Evolutionary conservation across 1,284 basidiomycete species (phyloP).

Genomic region (Ustilago loliicola): DNA sequence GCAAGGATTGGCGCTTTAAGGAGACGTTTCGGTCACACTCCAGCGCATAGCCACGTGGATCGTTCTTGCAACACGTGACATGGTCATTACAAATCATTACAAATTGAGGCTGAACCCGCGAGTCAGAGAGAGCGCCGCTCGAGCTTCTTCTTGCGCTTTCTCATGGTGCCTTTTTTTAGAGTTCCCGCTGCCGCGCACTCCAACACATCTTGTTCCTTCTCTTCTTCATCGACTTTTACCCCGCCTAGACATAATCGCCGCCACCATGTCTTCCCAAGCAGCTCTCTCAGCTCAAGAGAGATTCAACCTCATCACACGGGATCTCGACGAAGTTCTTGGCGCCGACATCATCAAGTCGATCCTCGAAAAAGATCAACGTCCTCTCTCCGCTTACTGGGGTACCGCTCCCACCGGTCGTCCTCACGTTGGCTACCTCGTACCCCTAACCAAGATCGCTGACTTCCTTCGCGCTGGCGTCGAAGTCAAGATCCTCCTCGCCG

Average conservation of each 20-base stretch:
- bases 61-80: not conserved
- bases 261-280: slow-evolving; percentile 39
- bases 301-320: slow-evolving; percentile 86
- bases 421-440: slow-evolving; percentile 96
- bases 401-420: slow-evolving; percentile 92
- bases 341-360: slow-evolving; percentile 86
- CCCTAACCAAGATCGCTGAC: slow-evolving; percentile 95
- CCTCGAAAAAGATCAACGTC: slow-evolving; percentile 76
- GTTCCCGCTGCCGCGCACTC: not conserved
- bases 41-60: not conserved
- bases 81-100: slow-evolving; percentile 12
- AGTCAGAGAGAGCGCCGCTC: slow-evolving; percentile 21
- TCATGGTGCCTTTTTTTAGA: not conserved
- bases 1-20: not conserved
- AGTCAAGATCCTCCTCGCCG: slow-evolving; percentile 91
- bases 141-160: slow-evolving; percentile 22
- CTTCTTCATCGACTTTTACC: not conserved
- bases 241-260: not conserved
- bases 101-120: not conserved
- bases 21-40: not conserved
- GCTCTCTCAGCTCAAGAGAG: slow-evolving; percentile 75
- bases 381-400: slow-evolving; percentile 74
- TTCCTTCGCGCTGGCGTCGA: slow-evolving; percentile 92
- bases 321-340: slow-evolving; percentile 89
- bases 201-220: not conserved